Base-by-base conservation (phyloP, 2,329 filamentous ascomycete species). In the Apiospora saccharicola region DNA sequence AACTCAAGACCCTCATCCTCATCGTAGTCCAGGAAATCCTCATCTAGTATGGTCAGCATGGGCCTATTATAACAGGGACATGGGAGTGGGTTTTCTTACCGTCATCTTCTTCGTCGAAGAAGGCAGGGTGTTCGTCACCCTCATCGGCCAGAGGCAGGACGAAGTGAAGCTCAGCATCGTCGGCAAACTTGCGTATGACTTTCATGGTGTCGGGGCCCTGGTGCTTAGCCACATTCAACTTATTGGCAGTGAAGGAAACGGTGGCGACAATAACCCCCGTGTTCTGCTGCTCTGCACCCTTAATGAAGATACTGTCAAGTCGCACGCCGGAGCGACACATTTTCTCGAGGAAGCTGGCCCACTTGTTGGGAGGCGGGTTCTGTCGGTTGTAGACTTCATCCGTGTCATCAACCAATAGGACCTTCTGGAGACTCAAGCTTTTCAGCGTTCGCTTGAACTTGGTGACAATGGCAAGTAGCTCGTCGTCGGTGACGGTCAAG, bases 221-320 rank as follows among this genome's bases (percentile, higher is more conserved):
- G n/a, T 68, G 44, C 34, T 41, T 64, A 12, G 57, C 57, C 34
- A 64, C 19, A 14, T 64, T 64, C 22, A n/a, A 22, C 19, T 64
- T 64, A 22, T n/a, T 41, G 22, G 34, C 41, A 34, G 57, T 19
- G 43, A 68, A 68, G 14, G 67, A 46, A 43, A 68, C 44, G 12
- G 67, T 47, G 67, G 67, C 67, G 6, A 68, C 44, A 6, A 47
- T 68, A 1, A 46, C 26, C 14, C 67, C 67, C 43, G 44, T 47
- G 41, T 68, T 68, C 26, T 68, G 67, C 44, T 68, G 67, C 14
- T 68, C 67, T 22, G 67, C 67, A 30, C 67, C 67, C n/a, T 47
- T 68, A 14, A 68, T 44, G n/a, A 34, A 44, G 67, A 68, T 68
- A 14, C 24, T 46, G n/a, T 44, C 44, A 6, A 68, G 67, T 26